These are phyloP conservation scores for Apiospora pterosperma DNA, from an alignment of 2,329 filamentous ascomycete genomes.

Conservation along the genomic window DNA sequence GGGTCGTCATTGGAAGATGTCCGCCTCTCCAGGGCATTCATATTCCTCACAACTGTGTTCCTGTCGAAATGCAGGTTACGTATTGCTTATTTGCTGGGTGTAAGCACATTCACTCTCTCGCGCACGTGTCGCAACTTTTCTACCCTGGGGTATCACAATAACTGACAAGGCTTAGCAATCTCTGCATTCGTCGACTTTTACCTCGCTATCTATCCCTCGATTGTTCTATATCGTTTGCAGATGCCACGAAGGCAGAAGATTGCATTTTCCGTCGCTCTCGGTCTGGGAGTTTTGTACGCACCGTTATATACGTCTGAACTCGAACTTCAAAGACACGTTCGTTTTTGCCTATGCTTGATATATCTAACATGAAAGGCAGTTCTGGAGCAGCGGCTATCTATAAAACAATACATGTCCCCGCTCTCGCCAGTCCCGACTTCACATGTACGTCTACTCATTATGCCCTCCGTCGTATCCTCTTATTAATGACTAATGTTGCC, in stretches of 20 bases:
- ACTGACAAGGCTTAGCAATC: conserved; percentile 17
- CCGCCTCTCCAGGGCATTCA: too few relatives aligned
- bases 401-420: conserved; percentile 11
- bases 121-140: too few relatives aligned
- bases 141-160: too few relatives aligned
- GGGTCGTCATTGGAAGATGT: too few relatives aligned
- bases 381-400: conserved; percentile 13
- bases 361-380: background rate
- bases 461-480: too few relatives aligned
- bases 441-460: conserved; percentile 13
- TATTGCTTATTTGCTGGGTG: conserved; percentile 13
- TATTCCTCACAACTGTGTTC: background rate
- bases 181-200: conserved; percentile 37
- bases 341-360: background rate
- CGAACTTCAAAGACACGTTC: conserved; percentile 20
- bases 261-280: too few relatives aligned
- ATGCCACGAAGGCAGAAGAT: conserved; percentile 27
- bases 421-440: conserved; percentile 13
- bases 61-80: background rate
- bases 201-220: conserved; percentile 36
- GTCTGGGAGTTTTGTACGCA: too few relatives aligned
- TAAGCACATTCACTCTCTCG: background rate
- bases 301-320: conserved; percentile 19
- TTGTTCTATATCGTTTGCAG: conserved; percentile 33
- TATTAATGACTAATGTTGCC: too few relatives aligned